Base-by-base conservation (phyloP, 768 basidiomycete species). In the Sarcomyxa edulis region DNA sequence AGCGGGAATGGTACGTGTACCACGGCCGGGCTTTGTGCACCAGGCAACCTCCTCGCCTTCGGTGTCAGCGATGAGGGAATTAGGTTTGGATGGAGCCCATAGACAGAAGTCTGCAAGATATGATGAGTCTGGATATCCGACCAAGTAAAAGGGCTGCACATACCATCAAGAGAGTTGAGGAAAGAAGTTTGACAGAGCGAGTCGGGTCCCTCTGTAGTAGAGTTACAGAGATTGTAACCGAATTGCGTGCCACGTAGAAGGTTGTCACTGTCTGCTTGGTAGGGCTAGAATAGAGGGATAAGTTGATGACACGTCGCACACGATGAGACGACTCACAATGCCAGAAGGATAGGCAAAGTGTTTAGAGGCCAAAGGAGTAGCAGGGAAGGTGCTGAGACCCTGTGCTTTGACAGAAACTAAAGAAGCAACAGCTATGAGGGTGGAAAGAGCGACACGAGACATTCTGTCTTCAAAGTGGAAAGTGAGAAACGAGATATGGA, bases 41-140 rank as follows among this genome's bases (percentile, higher is more conserved):
- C 76, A 92, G 1, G 85, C 77, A 7, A 91, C 81, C 50, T 76
- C 78, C 53, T 76, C 65, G 29, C 72, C 78, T 54, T 92, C 89
- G 3, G 72, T 72, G 43, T 83, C 69, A 23, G 71, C 81, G 30
- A 91, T 78, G n/a, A 62, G 56, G 11, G 70, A 64, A 53, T 75
- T 65, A 3, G 65, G 40, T 14, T 35, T 28, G 18, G 53, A 65
- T 8, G 84, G 79, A 11, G 69, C 81, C 75, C 78, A 87, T 2
- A 86, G 46, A 40, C 84, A 87, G 54, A 83, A 86, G 49, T 88
- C 84, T 59, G 60, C 61, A 33, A 68, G 66, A 42, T 33, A 35
- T 26, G 25, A 25, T 7, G 10, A 9, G 12, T 32, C 32, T 14
- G 20, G 32, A n/a, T 14, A 3, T 3, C 18, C 8, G 45, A 7